Conservation (phyloP, 345 rosid genomes). For the Rhodamnia argentea region DNA sequence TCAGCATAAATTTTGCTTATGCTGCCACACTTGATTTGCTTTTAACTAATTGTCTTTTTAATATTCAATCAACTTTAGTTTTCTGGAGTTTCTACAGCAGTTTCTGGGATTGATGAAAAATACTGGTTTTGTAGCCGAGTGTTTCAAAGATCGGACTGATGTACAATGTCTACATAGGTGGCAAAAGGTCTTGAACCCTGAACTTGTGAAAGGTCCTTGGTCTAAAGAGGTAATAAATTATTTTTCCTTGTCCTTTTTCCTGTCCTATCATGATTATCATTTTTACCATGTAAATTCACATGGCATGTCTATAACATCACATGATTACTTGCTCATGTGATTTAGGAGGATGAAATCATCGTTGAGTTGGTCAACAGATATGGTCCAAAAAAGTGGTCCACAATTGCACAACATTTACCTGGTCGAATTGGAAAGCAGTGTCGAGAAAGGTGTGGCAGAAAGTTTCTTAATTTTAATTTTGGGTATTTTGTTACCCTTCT, state of each 20-base stretch:
- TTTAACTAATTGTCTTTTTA: background rate
- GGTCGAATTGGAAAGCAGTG: slow-evolving; percentile 99
- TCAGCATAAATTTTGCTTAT: background rate
- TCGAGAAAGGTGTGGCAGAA: slow-evolving; percentile 63
- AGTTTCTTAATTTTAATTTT: background rate
- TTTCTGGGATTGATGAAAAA: slow-evolving; percentile 9
- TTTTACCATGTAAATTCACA: background rate
- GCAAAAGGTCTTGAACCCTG: slow-evolving; percentile 99
- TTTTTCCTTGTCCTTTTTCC: background rate
- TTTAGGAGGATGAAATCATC: slow-evolving; percentile 86
- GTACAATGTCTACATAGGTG: slow-evolving; percentile 99
- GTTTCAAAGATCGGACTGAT: slow-evolving; percentile 98
- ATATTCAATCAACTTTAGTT: background rate
- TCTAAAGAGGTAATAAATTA: slow-evolving; percentile 75
- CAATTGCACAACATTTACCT: slow-evolving; percentile 87
- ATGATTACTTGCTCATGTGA: background rate
- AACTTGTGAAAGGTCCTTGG: slow-evolving; percentile 99
- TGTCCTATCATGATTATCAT: background rate
- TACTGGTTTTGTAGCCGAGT: slow-evolving; percentile 64
- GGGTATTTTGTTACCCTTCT: background rate
- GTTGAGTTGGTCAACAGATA: slow-evolving; percentile 64
- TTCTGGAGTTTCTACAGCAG: background rate
- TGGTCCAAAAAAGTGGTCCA: slow-evolving; percentile 99
- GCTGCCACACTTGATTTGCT: background rate
- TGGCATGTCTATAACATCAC: background rate